Conservation (phyloP, 2,329 filamentous ascomycete species). For the Alternaria rosae region DNA sequence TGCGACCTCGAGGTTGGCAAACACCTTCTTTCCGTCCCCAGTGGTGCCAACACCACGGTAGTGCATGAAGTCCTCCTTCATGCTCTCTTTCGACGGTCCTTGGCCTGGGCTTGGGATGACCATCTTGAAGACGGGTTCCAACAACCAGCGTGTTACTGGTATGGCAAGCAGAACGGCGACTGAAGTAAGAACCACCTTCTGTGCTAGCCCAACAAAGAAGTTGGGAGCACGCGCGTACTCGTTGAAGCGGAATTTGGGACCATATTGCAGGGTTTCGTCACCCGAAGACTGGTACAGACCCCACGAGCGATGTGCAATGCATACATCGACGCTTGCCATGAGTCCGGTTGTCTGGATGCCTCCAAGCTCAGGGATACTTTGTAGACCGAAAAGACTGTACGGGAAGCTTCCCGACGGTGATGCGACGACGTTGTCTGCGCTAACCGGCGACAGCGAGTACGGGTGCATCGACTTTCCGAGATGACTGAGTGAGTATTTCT, state of each 20-base stretch:
- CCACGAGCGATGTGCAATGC: slow-evolving; percentile 67
- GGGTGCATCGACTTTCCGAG: slow-evolving; percentile 58
- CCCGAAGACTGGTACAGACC: slow-evolving; percentile 55
- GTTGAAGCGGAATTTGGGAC: slow-evolving; percentile 64
- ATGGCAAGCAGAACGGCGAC: slow-evolving; percentile 57
- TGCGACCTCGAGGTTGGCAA: slow-evolving; percentile 62
- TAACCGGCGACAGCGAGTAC: slow-evolving; percentile 59
- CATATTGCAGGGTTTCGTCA: slow-evolving; percentile 56
- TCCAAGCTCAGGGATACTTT: slow-evolving; percentile 64
- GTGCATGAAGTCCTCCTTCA: slow-evolving; percentile 67
- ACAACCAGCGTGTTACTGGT: slow-evolving; percentile 59
- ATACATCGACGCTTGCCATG: slow-evolving; percentile 61
- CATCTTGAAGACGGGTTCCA: slow-evolving; percentile 40
- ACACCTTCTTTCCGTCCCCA: slow-evolving; percentile 59
- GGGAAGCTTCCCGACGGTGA: slow-evolving; percentile 47
- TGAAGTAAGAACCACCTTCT: slow-evolving; percentile 59
- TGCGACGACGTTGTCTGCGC: slow-evolving; percentile 47
- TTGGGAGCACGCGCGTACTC: slow-evolving; percentile 64
- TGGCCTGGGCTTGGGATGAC: slow-evolving; percentile 39
- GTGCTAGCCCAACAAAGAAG: slow-evolving; percentile 54
- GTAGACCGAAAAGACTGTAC: slow-evolving; percentile 60
- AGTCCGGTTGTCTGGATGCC: slow-evolving; percentile 65
- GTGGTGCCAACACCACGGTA: slow-evolving; percentile 71
- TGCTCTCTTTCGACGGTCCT: slow-evolving; percentile 56
- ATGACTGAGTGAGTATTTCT: slow-evolving; percentile 56